Evolutionary conservation across 305 asterid species (phyloP).

Genomic region (Solanum aculeatissimum): DNA sequence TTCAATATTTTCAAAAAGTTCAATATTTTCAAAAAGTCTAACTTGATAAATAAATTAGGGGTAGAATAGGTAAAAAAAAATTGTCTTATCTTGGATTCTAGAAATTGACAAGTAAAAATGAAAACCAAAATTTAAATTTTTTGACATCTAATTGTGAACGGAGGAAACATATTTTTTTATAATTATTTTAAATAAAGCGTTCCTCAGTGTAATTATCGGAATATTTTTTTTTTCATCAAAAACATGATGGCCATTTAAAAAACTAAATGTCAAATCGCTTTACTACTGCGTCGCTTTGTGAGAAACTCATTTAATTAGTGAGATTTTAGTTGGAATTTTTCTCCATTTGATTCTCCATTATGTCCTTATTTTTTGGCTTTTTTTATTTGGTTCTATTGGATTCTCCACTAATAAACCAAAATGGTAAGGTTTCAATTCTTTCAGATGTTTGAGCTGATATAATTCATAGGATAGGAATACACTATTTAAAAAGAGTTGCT

Average conservation of each 20-base stretch:
- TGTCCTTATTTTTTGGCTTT: neutral
- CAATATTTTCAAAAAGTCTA: too few species aligned
- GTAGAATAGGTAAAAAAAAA: too few species aligned
- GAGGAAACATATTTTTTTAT: too few species aligned
- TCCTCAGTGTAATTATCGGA: too few species aligned
- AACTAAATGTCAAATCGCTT: neutral
- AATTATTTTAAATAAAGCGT: too few species aligned
- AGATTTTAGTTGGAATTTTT: neutral
- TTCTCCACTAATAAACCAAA: neutral
- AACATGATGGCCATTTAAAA: neutral
- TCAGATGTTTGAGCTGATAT: neutral
- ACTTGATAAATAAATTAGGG: too few species aligned
- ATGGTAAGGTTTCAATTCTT: neutral
- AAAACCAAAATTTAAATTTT: too few species aligned
- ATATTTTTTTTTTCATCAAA: neutral
- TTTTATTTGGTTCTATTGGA: neutral
- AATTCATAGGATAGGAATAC: neutral
- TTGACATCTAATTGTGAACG: too few species aligned
- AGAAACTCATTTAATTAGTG: neutral
- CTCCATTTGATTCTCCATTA: neutral
- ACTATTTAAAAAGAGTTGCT: neutral
- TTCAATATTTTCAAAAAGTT: too few species aligned
- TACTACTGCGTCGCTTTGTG: neutral
- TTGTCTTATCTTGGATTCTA: too few species aligned
- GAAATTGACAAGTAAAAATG: too few species aligned